These are phyloP conservation scores for Circinella umbellata DNA, from an alignment of 371 early-diverging fungal species.

Conservation along the genomic window DNA sequence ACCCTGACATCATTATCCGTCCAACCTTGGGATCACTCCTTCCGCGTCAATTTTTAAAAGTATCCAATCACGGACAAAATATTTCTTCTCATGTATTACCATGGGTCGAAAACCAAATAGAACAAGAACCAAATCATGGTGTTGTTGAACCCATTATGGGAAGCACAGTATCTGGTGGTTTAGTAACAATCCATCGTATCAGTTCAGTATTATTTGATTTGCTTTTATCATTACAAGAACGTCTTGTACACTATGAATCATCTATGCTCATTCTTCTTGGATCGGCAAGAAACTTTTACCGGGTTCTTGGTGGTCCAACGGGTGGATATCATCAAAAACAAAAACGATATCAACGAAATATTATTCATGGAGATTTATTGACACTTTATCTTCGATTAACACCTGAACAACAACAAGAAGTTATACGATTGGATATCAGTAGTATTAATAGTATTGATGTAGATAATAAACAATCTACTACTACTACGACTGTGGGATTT, in stretches of 20 bases:
- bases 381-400: slow-evolving; percentile 17
- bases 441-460: too few species aligned
- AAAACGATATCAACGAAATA: slow-evolving; percentile 25
- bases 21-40: slow-evolving; percentile 27
- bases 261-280: slow-evolving; percentile 31
- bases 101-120: slow-evolving; percentile 17
- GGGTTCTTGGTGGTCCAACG: slow-evolving; percentile 22
- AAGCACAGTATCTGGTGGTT: slow-evolving; percentile 37
- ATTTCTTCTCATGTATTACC: slow-evolving; percentile 22
- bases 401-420: slow-evolving; percentile 13
- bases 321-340: background rate
- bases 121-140: background rate
- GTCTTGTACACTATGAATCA: slow-evolving; percentile 24
- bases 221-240: slow-evolving; percentile 25
- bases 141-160: slow-evolving; percentile 32
- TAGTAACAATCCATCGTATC: slow-evolving; percentile 33
- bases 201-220: slow-evolving; percentile 18
- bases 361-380: slow-evolving; percentile 39
- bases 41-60: slow-evolving; percentile 14
- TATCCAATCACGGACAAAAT: background rate
- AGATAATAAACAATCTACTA: background rate
- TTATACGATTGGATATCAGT: background rate
- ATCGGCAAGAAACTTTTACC: slow-evolving; percentile 28
- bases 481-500: background rate
- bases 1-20: slow-evolving; percentile 38